A percentile compares a stretch with the other conserved stretches of the same genome.
These are phyloP conservation scores for Hydrangea macrophylla DNA, from an alignment of 148 eudicot species.

Conservation along the genomic window DNA sequence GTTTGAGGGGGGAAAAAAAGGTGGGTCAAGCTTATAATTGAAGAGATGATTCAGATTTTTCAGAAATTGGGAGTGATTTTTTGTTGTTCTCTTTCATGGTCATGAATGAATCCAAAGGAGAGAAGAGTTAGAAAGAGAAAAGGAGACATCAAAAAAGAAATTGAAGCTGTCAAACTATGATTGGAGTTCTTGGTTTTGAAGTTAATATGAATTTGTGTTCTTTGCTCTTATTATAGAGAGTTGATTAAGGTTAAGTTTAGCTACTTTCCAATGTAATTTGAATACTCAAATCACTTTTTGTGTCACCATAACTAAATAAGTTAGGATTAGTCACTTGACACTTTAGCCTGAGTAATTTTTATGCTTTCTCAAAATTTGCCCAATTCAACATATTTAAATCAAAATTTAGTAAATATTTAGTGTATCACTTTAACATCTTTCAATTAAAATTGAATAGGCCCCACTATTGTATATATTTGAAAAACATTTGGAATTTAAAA, in stretches of 20 bases:
- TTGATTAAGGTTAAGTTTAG: conserved; percentile 8
- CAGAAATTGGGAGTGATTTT: background rate
- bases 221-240: conserved; percentile 1
- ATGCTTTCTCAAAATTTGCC: too few species aligned
- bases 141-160: conserved; percentile 11
- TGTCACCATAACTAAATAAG: too few species aligned
- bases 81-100: background rate
- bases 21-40: background rate
- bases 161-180: conserved; percentile 5
- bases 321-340: too few species aligned
- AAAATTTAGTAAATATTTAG: too few species aligned
- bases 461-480: too few species aligned
- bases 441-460: too few species aligned
- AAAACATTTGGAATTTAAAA: too few species aligned
- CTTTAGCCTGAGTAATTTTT: too few species aligned
- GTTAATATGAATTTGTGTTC: conserved; percentile 4
- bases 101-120: conserved; percentile 16
- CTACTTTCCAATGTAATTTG: conserved; percentile 7
- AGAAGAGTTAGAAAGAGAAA: conserved; percentile 17
- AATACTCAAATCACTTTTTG: conserved; percentile 10
- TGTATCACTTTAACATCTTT: too few species aligned
- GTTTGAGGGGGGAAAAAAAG: background rate
- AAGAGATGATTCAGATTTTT: too few species aligned
- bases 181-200: conserved; percentile 4
- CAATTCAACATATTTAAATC: too few species aligned